These are phyloP conservation scores for Clausena lansium DNA, from an alignment of 345 rosid genomes.

Conservation along the genomic window DNA sequence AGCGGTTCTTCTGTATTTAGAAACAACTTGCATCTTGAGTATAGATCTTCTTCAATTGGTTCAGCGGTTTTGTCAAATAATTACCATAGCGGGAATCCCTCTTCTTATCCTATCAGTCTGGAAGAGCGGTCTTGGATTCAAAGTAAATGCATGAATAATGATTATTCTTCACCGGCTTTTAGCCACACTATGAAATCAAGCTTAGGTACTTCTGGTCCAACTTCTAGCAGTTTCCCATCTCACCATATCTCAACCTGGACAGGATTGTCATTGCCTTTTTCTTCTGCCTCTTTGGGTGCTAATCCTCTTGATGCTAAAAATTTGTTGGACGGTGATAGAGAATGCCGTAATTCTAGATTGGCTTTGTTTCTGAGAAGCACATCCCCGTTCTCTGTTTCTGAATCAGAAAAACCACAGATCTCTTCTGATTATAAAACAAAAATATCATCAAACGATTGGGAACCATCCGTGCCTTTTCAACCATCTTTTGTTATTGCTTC, in stretches of 20 bases:
- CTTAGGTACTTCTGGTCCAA: constrained; percentile 20
- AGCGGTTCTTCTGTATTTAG: constrained; percentile 35
- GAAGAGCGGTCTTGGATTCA: constrained; percentile 14
- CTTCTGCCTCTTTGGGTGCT: constrained; percentile 34
- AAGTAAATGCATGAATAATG: constrained; percentile 5
- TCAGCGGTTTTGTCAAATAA: constrained; percentile 25
- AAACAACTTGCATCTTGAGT: constrained; percentile 42
- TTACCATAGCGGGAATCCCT: constrained; percentile 24
- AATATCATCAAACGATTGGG: constrained; percentile 71
- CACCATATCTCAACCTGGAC: constrained; percentile 31
- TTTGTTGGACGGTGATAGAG: constrained; percentile 31
- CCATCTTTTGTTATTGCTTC: constrained; percentile 61
- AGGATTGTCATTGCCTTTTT: constrained; percentile 31
- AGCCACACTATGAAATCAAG: constrained; percentile 9
- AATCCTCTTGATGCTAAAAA: constrained; percentile 35
- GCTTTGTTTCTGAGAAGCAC: constrained; percentile 33
- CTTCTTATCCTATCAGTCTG: constrained; percentile 26
- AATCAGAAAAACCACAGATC: constrained; percentile 28
- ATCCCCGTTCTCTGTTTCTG: constrained; percentile 38
- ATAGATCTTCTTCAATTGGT: constrained; percentile 37
- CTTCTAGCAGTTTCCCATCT: constrained; percentile 16
- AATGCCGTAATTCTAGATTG: constrained; percentile 26
- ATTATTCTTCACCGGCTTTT: constrained; percentile 1
- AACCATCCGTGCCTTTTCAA: constrained; percentile 78
- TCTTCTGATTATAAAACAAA: constrained; percentile 35